Percentiles rank a stretch among this genome's conserved stretches.
Conservation (phyloP, 768 basidiomycete species). For the Naganishia friedmannii region DNA sequence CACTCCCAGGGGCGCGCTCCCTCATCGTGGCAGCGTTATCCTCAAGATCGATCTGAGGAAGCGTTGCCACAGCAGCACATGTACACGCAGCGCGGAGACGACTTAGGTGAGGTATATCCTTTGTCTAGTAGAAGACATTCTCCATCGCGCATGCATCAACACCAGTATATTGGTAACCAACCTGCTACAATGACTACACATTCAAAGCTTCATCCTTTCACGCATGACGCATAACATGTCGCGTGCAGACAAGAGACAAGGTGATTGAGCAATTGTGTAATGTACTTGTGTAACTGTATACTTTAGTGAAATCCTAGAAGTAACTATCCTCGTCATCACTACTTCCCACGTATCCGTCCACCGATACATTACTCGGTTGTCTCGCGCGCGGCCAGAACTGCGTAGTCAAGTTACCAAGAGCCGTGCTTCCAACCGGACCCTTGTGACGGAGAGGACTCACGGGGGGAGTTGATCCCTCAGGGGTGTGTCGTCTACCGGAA, state of each 20-base stretch:
- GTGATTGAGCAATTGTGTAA: too few relatives aligned
- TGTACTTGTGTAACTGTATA: neutral
- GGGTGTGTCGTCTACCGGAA: neutral
- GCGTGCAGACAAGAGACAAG: neutral
- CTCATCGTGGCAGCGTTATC: neutral
- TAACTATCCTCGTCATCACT: slow-evolving; percentile 12
- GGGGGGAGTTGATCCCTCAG: neutral
- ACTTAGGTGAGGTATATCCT: neutral
- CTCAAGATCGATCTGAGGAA: neutral
- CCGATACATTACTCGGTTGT: slow-evolving; percentile 1
- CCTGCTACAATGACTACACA: neutral
- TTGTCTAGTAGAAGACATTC: neutral
- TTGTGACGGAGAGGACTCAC: slow-evolving; percentile 5
- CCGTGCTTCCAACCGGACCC: neutral
- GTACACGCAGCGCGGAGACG: neutral
- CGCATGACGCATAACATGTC: neutral
- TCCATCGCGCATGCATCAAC: slow-evolving; percentile 8
- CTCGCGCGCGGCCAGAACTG: neutral
- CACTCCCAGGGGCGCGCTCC: neutral
- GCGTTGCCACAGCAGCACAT: neutral
- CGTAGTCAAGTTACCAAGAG: neutral
- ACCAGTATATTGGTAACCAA: neutral
- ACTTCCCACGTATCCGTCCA: slow-evolving; percentile 12
- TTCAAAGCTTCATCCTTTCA: slow-evolving; percentile 5
- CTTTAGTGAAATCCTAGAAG: neutral